Evolutionary conservation across 164 flowering plant species (phyloP), one percentile per base, ranked within the genome.

Genomic region (Nymphaea colorata): DNA sequence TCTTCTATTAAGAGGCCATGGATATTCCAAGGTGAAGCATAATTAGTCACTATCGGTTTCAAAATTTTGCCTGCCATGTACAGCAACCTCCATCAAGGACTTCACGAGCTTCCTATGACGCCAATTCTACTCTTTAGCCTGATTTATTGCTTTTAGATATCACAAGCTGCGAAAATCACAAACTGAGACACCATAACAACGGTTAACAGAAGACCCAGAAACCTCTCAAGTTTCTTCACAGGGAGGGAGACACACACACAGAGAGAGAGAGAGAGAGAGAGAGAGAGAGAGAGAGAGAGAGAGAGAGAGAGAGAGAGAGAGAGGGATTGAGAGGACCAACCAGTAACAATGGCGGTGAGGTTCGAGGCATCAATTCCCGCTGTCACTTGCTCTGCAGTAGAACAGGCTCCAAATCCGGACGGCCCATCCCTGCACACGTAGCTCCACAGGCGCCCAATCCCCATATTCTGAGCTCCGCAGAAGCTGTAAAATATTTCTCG

Each of bases 321-420:
- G 63, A 61, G 63, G 16, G 64, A 61, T 10, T 7, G 64, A 61
- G 64, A 61, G 64, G 45, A 42, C 44, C 42, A n/a, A 74, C 79
- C 79, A 53, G 79, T 77, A 43, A 77, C 70, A 44, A 76, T 69
- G 44, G 77, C 79, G 60, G 79, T 77, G 62, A 77, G 72, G 64
- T 71, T 74, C 14, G 71, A 68, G 6, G 71, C 80, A 41, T 77
- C 80, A 36, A 77, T 66, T 11, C 73, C 80, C 42, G 69, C 68
- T 4, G 80, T 74, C 64, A 77, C 80, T 42, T 77, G 44, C 53
- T 74, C 75, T 5, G 80, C 80, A 11, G 77, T 74, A 5, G 80
- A 74, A 18, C 68, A 66, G 4, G 60, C 15, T 5, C 75, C 69
- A 41, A 77, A 77, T 41, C 75, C 77, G 15, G 77, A 71, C 7